Conservation (phyloP, 225 moss, liverwort and hornwort genomes). For the Asterella californica region DNA sequence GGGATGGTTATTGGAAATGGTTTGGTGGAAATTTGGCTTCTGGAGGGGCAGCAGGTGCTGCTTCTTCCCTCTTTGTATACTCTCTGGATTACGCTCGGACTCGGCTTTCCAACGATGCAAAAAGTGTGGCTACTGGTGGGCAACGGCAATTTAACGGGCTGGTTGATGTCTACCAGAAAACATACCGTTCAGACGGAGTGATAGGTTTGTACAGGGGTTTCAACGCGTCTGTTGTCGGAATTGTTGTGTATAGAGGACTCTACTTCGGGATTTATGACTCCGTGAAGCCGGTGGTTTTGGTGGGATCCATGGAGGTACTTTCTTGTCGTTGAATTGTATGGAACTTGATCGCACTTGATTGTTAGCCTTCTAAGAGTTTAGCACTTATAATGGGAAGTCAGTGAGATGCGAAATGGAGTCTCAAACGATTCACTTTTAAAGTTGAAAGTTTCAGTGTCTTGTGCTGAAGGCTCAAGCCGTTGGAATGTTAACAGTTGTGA, state of each 20-base stretch:
- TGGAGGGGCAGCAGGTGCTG: conserved; percentile 49
- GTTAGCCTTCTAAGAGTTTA: neutral
- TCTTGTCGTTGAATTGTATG: neutral
- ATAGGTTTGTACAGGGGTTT: conserved; percentile 46
- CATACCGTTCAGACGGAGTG: conserved; percentile 39
- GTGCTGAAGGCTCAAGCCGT: neutral
- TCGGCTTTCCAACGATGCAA: conserved; percentile 45
- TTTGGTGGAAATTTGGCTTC: conserved; percentile 45
- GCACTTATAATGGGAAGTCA: neutral
- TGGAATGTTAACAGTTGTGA: neutral
- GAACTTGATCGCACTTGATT: neutral
- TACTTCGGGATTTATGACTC: conserved; percentile 57
- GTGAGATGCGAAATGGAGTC: neutral
- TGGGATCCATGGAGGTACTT: conserved; percentile 41
- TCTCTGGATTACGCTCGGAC: conserved; percentile 50
- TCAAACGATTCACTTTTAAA: neutral
- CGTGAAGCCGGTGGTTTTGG: conserved; percentile 42
- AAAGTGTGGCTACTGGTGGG: conserved; percentile 23
- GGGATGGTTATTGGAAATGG: conserved; percentile 40
- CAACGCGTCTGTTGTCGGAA: conserved; percentile 37
- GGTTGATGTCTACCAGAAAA: conserved; percentile 49
- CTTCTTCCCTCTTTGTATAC: conserved; percentile 41
- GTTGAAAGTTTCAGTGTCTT: too few species aligned
- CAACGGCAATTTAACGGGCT: conserved; percentile 45
- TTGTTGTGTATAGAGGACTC: conserved; percentile 44